A percentile compares a stretch with the other conserved stretches of the same genome.
Conservation (phyloP, 495 filamentous ascomycete genomes). For the Umbilicaria muhlenbergii region DNA sequence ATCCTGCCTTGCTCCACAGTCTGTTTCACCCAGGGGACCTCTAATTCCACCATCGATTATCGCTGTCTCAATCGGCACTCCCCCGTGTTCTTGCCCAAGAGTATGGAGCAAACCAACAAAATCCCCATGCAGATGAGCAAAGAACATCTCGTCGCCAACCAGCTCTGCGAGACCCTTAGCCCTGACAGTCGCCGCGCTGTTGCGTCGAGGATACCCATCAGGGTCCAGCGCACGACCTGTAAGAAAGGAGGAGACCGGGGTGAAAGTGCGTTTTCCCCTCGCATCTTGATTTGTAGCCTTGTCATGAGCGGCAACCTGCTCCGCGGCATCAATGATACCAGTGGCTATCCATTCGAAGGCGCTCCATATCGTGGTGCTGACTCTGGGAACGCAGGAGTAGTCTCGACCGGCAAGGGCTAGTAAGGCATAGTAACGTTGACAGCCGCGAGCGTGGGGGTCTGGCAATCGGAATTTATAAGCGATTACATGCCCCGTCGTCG, state of each 20-base stretch:
- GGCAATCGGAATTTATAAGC: constrained; percentile 85
- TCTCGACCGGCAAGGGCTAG: constrained; percentile 62
- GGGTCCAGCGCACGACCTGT: constrained; percentile 43
- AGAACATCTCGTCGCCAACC: constrained; percentile 72
- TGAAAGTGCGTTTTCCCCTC: constrained; percentile 21
- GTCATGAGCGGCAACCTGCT: constrained; percentile 1
- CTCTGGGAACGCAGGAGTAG: constrained; percentile 56
- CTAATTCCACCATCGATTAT: too few species aligned
- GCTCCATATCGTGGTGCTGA: constrained; percentile 55
- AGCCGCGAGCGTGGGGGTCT: constrained; percentile 76
- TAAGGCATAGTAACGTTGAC: constrained; percentile 73
- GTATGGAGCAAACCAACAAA: constrained; percentile 64
- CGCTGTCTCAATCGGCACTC: constrained; percentile 16
- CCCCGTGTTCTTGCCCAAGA: constrained; percentile 37
- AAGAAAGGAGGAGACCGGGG: constrained; percentile 47
- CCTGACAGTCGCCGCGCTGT: constrained; percentile 35
- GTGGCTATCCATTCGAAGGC: constrained; percentile 65
- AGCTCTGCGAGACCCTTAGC: constrained; percentile 72
- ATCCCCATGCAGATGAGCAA: constrained; percentile 66
- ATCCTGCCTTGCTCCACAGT: too few species aligned
- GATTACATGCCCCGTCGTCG: constrained; percentile 70
- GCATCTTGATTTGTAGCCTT: constrained; percentile 11
- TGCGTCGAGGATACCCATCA: constrained; percentile 34
- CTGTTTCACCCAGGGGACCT: too few species aligned
- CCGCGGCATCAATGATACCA: constrained; percentile 40